These are phyloP conservation scores for Phytophthora colocasiae DNA, from an alignment of 352 stramenopile species.

Conservation along the genomic window DNA sequence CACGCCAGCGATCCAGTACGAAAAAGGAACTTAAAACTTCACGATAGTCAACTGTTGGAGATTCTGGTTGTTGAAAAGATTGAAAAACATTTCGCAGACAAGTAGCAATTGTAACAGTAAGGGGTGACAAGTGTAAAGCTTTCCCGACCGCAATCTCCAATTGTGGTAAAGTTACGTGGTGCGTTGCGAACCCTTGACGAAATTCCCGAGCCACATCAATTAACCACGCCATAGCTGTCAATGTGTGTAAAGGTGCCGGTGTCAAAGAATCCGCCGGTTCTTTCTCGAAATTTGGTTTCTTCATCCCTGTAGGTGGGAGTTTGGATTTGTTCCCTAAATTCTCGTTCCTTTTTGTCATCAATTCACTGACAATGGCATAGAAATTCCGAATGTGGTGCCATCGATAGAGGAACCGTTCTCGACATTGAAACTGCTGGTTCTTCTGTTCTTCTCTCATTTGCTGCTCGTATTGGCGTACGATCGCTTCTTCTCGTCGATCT, in stretches of 20 bases:
- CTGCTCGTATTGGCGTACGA: slow-evolving; percentile 23
- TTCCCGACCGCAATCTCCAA: slow-evolving; percentile 44
- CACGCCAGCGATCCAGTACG: slow-evolving; percentile 61
- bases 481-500: slow-evolving; percentile 45
- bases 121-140: slow-evolving; percentile 37
- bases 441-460: slow-evolving; percentile 28
- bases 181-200: slow-evolving; percentile 30
- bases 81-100: slow-evolving; percentile 40
- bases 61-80: slow-evolving; percentile 41
- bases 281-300: neutral
- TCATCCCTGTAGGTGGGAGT: slow-evolving; percentile 1
- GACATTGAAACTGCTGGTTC: slow-evolving; percentile 44
- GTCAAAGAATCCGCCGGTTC: neutral
- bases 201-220: slow-evolving; percentile 44
- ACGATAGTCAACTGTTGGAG: slow-evolving; percentile 48
- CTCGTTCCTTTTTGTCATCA: slow-evolving; percentile 14
- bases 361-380: slow-evolving; percentile 52
- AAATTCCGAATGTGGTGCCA: slow-evolving; percentile 58
- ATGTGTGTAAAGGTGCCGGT: slow-evolving; percentile 15
- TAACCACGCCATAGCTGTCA: slow-evolving; percentile 42
- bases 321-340: slow-evolving; percentile 5
- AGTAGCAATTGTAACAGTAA: slow-evolving; percentile 14
- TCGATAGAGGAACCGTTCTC: slow-evolving; percentile 45
- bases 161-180: slow-evolving; percentile 45
- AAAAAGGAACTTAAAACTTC: slow-evolving; percentile 54